Base-by-base conservation (phyloP, 768 basidiomycete genomes). In the Tylopilus balloui region DNA sequence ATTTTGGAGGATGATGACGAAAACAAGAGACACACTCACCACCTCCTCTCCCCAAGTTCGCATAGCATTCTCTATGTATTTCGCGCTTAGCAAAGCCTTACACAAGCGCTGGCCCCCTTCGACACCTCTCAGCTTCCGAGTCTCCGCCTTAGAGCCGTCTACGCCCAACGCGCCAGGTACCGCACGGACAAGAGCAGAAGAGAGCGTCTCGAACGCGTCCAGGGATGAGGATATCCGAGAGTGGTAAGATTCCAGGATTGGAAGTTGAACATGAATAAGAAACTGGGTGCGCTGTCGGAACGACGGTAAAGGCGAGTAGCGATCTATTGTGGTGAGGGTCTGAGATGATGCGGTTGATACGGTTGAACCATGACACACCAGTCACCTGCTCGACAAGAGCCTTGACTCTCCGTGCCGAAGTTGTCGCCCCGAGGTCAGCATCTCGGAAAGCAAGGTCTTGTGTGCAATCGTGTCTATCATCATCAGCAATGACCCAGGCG, bases 201-300 rank as follows among this genome's bases (percentile, higher is more conserved):
- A 91, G 6, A 96, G 73, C 1, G 85, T 87, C 67, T 98, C 96
- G 57, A 97, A 97, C 0, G 94, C 95, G 59, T 97, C 92, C 21
- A 97, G 71, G 9, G 93, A 92, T 9, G 86, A 80, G 1, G 80
- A 75, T 64, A 99, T 84, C 17, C 94, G 84, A 9, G 72, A 68
- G 52, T 82, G 78, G 65, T 96, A 99, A 6, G 77, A 71, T 49
- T 87, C 79, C 12, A 99, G 70, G 12, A 96, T 63, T 1, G 94
- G 92, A 1, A 97, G 71, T 68, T 99, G 96, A 14, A 95, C 80
- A 9, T 78, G 74, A 35, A 86, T 75, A 48, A 99, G 78, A 72
- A 98, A 99, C 32, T 84, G 84, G 0, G 83, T 83, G 31, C 87
- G 85, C 49, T 96, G 88, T 10, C 73, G 62, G 48, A 87, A 78